Evolutionary conservation across 1,284 basidiomycete species (phyloP).

Genomic region (Hemileia vastatrix): DNA sequence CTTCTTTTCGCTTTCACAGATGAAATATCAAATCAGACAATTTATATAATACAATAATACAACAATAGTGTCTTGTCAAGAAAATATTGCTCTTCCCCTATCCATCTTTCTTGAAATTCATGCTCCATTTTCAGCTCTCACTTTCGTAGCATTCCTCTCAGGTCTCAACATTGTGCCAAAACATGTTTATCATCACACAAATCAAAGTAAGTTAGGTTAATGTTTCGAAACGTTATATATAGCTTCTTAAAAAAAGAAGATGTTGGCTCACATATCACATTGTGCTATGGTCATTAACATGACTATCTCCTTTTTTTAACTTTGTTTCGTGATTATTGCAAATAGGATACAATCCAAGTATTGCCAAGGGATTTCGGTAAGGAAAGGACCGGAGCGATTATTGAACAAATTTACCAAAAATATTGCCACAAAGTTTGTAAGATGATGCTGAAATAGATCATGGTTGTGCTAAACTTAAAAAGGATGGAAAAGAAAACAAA

Average conservation of each 20-base stretch:
- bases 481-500: not conserved
- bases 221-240: not conserved
- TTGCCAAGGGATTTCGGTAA: slow-evolving; percentile 19
- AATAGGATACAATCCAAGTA: slow-evolving; percentile 20
- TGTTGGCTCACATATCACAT: not conserved
- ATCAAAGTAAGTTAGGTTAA: not conserved
- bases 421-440: slow-evolving; percentile 15
- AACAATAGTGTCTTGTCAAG: too few species aligned
- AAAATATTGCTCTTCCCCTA: too few species aligned
- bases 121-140: too few species aligned
- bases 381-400: slow-evolving; percentile 14
- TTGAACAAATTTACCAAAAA: slow-evolving; percentile 16
- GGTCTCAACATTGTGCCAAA: too few species aligned
- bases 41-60: too few species aligned
- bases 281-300: not conserved
- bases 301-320: not conserved
- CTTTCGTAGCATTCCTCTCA: too few species aligned
- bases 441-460: not conserved
- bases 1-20: too few species aligned
- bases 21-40: too few species aligned
- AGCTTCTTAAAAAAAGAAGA: too few species aligned
- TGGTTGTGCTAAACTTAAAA: not conserved
- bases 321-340: too few species aligned
- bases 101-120: too few species aligned
- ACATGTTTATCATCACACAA: slow-evolving; percentile 6